These are phyloP conservation scores for Geosmithia flava DNA, from an alignment of 2,329 filamentous ascomycete species.

Conservation along the genomic window DNA sequence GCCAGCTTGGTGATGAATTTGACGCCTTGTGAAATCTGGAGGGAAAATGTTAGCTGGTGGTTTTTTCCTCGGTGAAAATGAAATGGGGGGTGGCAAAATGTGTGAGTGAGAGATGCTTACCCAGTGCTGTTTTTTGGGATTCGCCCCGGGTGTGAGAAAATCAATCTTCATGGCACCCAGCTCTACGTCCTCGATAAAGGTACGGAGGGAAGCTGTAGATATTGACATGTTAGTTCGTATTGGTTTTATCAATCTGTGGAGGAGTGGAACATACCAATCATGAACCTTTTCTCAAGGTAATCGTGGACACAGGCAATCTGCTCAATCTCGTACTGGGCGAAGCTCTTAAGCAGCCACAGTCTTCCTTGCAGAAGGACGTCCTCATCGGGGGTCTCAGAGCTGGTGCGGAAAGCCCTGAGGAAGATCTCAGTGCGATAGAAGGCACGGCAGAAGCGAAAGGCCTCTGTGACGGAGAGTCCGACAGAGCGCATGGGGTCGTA, in stretches of 20 bases:
- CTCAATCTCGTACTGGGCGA: conserved; percentile 2
- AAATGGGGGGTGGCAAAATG: background rate
- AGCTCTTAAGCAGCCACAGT: background rate
- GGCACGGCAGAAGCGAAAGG: conserved; percentile 1
- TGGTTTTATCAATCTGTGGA: too few relatives aligned
- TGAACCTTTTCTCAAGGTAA: background rate
- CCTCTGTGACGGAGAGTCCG: background rate
- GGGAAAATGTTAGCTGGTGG: background rate
- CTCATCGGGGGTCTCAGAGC: background rate
- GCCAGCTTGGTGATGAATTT: background rate
- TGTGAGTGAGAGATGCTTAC: background rate
- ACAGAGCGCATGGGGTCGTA: background rate
- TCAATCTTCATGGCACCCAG: background rate
- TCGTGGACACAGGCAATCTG: conserved; percentile 1
- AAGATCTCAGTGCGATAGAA: conserved; percentile 1
- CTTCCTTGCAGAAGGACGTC: background rate
- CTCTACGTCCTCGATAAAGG: background rate
- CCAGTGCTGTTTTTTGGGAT: background rate
- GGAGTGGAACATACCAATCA: background rate
- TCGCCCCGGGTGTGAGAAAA: background rate
- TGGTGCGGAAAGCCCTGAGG: background rate
- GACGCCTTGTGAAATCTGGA: background rate
- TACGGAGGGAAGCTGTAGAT: background rate
- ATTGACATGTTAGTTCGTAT: too few relatives aligned
- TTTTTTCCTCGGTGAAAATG: too few relatives aligned